Percentiles rank a stretch among this genome's conserved stretches.
phyloP scores from a whole-genome alignment of 768 basidiomycete genomes.

The Boletus subparvulus region DNA sequence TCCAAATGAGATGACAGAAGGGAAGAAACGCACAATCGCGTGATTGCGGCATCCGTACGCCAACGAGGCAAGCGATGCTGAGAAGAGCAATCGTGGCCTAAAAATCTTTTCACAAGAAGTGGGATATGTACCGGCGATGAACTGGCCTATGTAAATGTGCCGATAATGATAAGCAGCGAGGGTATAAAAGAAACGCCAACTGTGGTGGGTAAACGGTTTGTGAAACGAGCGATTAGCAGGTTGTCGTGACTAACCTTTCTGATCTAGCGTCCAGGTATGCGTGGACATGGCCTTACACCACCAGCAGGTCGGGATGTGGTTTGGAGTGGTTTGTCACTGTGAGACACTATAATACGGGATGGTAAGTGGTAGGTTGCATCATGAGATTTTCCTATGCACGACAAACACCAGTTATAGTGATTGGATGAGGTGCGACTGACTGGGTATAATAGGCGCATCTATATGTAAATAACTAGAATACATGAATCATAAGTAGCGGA shows the following conservation, averaged over 20 bases:
- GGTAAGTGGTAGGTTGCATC: too few relatives aligned
- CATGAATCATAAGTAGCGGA: background rate
- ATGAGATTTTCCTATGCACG: too few relatives aligned
- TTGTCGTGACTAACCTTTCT: background rate
- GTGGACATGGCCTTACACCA: background rate
- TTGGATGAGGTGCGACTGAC: background rate
- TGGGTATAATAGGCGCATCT: background rate
- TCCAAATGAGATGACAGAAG: background rate
- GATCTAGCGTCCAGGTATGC: background rate
- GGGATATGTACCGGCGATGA: too few relatives aligned
- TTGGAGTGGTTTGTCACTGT: background rate
- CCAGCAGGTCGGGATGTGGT: background rate
- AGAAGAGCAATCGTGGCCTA: constrained; percentile 2
- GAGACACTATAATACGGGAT: too few relatives aligned
- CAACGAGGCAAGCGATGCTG: background rate
- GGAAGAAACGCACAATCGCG: background rate
- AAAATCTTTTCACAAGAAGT: background rate
- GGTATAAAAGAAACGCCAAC: background rate
- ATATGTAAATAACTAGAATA: constrained; percentile 3
- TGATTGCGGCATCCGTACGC: background rate
- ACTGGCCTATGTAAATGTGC: too few relatives aligned
- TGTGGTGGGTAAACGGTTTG: background rate
- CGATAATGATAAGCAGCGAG: too few relatives aligned
- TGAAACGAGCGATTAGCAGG: background rate
- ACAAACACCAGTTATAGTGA: too few relatives aligned